phyloP scores from a whole-genome alignment of 257 asterid genomes.

The Ocimum tenuiflorum region DNA sequence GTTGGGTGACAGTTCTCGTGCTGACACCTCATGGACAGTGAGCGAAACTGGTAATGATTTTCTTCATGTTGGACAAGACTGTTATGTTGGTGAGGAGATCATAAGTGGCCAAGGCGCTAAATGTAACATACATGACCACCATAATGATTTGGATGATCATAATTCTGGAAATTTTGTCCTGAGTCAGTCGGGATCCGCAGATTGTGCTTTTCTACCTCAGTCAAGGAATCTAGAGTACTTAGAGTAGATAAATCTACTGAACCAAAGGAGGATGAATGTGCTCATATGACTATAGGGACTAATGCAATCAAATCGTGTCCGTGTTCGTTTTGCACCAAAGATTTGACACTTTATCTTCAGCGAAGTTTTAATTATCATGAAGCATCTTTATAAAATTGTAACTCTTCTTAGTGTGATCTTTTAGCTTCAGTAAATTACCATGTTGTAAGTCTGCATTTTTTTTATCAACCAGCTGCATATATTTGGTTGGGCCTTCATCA shows the following conservation, averaged over 20 bases:
- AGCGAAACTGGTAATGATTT: conserved; percentile 21
- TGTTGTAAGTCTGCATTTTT: conserved; percentile 19
- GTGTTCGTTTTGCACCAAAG: conserved; percentile 81
- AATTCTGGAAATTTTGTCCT: conserved; percentile 41
- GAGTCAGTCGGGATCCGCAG: conserved; percentile 66
- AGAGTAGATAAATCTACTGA: conserved; percentile 40
- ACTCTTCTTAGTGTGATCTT: background rate
- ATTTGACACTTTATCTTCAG: conserved; percentile 27
- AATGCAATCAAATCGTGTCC: conserved; percentile 55
- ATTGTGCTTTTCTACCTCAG: conserved; percentile 41
- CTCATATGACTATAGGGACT: conserved; percentile 21
- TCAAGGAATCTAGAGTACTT: conserved; percentile 60
- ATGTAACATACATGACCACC: conserved; percentile 20
- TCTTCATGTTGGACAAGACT: conserved; percentile 9
- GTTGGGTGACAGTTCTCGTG: conserved; percentile 19
- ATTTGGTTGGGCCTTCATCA: conserved; percentile 82
- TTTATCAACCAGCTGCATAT: conserved; percentile 52
- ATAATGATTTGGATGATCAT: conserved; percentile 37
- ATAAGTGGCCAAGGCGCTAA: conserved; percentile 26
- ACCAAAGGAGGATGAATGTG: conserved; percentile 30
- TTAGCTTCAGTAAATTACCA: conserved; percentile 2
- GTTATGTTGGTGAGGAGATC: conserved; percentile 34
- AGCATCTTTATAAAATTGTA: background rate
- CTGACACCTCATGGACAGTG: conserved; percentile 14
- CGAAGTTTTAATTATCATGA: conserved; percentile 1